phyloP scores from a whole-genome alignment of 768 basidiomycete species.

The Russula sp. region DNA sequence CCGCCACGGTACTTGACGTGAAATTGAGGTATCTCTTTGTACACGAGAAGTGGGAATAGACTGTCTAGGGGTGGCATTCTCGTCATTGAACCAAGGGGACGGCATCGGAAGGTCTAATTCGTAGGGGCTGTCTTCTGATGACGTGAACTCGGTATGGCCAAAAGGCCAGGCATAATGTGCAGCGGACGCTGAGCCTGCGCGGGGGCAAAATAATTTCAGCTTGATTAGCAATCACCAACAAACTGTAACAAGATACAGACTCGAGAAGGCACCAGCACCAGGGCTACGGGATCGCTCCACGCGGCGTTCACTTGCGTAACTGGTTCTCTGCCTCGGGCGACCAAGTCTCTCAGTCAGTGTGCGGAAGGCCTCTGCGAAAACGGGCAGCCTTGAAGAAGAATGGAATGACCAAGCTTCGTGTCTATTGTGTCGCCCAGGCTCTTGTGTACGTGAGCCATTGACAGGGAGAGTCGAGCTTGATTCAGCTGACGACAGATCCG shows the following conservation, averaged over 20 bases:
- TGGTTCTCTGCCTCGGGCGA: constrained; percentile 18
- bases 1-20: constrained; percentile 24
- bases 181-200: constrained; percentile 7
- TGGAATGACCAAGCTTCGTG: constrained; percentile 16
- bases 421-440: constrained; percentile 14
- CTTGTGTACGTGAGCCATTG: constrained; percentile 16
- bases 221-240: neutral
- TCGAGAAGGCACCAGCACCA: constrained; percentile 8
- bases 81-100: constrained; percentile 15
- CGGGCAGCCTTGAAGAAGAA: constrained; percentile 13
- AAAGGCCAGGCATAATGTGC: constrained; percentile 12
- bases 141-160: constrained; percentile 9
- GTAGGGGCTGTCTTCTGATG: constrained; percentile 18
- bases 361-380: constrained; percentile 18
- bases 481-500: constrained; percentile 3
- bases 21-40: constrained; percentile 16
- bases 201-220: neutral
- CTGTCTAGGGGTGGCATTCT: neutral
- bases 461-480: neutral
- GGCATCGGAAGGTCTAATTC: constrained; percentile 23
- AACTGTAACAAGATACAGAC: constrained; percentile 18
- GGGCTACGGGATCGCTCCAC: constrained; percentile 24
- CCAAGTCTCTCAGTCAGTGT: constrained; percentile 23
- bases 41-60: constrained; percentile 17
- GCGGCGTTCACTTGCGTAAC: constrained; percentile 6